phyloP scores from a whole-genome alignment of 139 green algal species.

The Picochlorum sp. region DNA sequence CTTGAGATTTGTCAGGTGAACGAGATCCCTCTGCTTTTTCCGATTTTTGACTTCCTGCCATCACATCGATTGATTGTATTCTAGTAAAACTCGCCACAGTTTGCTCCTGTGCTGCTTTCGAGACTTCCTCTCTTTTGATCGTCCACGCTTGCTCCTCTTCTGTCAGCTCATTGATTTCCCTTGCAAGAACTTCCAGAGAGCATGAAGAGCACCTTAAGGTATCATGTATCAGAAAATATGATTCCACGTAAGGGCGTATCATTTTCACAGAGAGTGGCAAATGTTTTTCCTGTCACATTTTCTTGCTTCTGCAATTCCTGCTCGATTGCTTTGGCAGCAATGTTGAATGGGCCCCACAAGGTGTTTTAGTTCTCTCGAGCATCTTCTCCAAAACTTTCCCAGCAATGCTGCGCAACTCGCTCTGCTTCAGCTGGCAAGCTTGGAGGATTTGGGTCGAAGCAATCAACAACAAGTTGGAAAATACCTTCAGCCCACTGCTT shows the following conservation, averaged over 20 bases:
- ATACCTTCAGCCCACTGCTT: background rate
- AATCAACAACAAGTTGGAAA: slow-evolving; percentile 3
- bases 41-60: too few relatives aligned
- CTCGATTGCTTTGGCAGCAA: slow-evolving; percentile 13
- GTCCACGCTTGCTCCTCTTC: background rate
- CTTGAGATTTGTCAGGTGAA: background rate
- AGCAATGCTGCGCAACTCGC: background rate
- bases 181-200: slow-evolving; percentile 6
- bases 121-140: background rate
- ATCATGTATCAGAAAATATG: slow-evolving; percentile 81
- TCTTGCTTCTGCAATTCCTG: background rate
- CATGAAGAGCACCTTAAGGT: slow-evolving; percentile 8
- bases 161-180: slow-evolving; percentile 9
- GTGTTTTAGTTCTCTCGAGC: background rate
- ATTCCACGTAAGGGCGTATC: slow-evolving; percentile 84
- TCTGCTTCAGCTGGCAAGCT: background rate
- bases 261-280: slow-evolving; percentile 61
- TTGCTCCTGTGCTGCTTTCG: background rate
- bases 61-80: background rate
- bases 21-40: too few relatives aligned
- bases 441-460: background rate
- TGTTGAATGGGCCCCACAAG: slow-evolving; percentile 14
- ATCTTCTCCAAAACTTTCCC: background rate
- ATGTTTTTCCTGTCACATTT: slow-evolving; percentile 15
- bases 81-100: background rate